Evolutionary conservation across 75 land plant genomes (phyloP).

Genomic region (Picea sitchensis): DNA sequence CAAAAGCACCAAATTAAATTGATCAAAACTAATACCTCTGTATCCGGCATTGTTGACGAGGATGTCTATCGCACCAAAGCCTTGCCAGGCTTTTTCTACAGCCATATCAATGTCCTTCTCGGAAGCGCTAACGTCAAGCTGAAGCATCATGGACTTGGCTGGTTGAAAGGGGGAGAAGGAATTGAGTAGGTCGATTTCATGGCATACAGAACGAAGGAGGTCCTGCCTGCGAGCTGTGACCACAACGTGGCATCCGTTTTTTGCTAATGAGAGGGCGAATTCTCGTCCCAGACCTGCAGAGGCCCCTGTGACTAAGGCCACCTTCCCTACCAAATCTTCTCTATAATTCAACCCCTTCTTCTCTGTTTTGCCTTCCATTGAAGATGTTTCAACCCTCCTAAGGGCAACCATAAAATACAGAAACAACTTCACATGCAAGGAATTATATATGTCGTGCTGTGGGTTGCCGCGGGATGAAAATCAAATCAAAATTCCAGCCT

Average conservation of each 20-base stretch:
- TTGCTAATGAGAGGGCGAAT: slow-evolving; percentile 56
- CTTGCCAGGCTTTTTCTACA: slow-evolving; percentile 53
- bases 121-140: slow-evolving; percentile 43
- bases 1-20: no score
- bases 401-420: no score
- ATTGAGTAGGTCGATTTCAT: slow-evolving; percentile 14
- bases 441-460: no score
- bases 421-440: no score
- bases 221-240: slow-evolving; percentile 61
- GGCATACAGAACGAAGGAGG: slow-evolving; percentile 48
- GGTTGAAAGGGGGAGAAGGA: not conserved
- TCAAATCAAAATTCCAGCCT: no score
- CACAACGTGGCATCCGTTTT: slow-evolving; percentile 49
- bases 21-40: no score
- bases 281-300: slow-evolving; percentile 82
- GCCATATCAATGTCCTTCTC: slow-evolving; percentile 32
- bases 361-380: no score
- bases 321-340: slow-evolving; percentile 25
- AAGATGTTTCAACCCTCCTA: no score
- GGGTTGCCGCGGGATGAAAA: no score
- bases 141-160: slow-evolving; percentile 24
- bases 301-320: slow-evolving; percentile 80
- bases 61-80: slow-evolving; percentile 50
- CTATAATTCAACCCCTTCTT: no score
- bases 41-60: slow-evolving; percentile 80